Base-by-base conservation (phyloP, 2,329 filamentous ascomycete species). In the Fusarium praegraminearum region DNA sequence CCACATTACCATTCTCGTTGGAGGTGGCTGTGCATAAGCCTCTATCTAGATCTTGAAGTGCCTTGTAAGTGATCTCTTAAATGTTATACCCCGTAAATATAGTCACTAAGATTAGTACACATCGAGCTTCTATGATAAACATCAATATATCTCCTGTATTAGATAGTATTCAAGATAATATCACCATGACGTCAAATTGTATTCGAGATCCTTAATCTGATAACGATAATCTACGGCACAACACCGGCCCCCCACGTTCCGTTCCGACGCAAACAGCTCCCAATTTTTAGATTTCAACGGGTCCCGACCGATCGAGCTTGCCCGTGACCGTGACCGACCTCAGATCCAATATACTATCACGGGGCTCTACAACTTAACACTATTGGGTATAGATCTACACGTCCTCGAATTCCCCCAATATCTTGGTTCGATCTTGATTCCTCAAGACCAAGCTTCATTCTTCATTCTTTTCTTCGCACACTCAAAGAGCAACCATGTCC, bases 401-500 rank as follows among this genome's bases (percentile, higher is more conserved):
- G 15, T 7, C 7, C 8, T 24, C 35, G 28, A 32, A 16, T 35
- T 30, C 24, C 30, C 30, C 12, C 33, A 10, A 50, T 11, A 9
- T 35, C 16, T 24, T 43, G 22, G 22, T 30, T 20, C 5, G 22
- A 16, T 9, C 7, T 49, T n/a, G 54, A 13, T 22, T 65, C 61
- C 7, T 47, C 36, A 54, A 35, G 22, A 50, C 22, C 28, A 41
- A 61, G 44, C 62, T 41, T 6, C 38, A 54, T 46, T 49, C 51
- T 51, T 47, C 51, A 3, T 38, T 54, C 30, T 53, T 53, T 44
- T 44, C 30, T 36, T 24, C 20, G 36, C 32, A 24, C 18, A 32
- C 28, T 22, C n/a, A 53, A 36, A 41, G 28, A 26, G 51, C 51
- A 49, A 54, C 62, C 71, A 95, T 95, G 92, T 94, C 92, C 62